These are phyloP conservation scores for Gaertneriomyces sp. DNA, from an alignment of 192 early-diverging fungal species.

Conservation along the genomic window DNA sequence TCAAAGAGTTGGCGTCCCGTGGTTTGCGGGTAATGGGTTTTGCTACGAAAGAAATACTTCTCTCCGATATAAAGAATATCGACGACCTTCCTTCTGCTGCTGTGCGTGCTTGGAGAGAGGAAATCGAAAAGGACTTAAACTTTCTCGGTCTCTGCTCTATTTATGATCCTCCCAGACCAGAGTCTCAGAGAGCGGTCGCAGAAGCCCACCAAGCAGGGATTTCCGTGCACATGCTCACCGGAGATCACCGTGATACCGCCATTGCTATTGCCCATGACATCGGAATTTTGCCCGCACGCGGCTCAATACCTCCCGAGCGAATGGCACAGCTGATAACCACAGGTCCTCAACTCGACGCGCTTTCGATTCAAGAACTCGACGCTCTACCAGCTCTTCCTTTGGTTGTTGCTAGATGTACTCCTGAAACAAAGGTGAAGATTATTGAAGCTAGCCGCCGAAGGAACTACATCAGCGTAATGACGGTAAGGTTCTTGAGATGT, in stretches of 20 bases:
- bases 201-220: constrained; percentile 64
- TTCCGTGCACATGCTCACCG: constrained; percentile 81
- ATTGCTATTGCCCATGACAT: constrained; percentile 75
- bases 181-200: constrained; percentile 59
- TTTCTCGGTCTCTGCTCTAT: constrained; percentile 73
- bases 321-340: constrained; percentile 9
- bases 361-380: constrained; percentile 35
- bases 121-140: constrained; percentile 43
- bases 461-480: constrained; percentile 26
- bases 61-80: constrained; percentile 15
- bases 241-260: constrained; percentile 73
- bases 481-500: background rate
- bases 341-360: constrained; percentile 34
- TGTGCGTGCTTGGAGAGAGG: background rate
- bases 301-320: background rate
- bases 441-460: constrained; percentile 40
- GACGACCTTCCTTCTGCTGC: constrained; percentile 3
- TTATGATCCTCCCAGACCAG: constrained; percentile 74
- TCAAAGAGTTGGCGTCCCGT: constrained; percentile 1
- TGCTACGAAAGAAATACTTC: background rate
- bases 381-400: constrained; percentile 33
- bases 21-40: constrained; percentile 13
- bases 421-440: constrained; percentile 40
- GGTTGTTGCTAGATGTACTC: constrained; percentile 45
- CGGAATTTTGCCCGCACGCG: constrained; percentile 57